Evolutionary conservation across 2,329 filamentous ascomycete species (phyloP), one percentile per base, ranked within the genome.

Genomic region (Calonectria crousiana): DNA sequence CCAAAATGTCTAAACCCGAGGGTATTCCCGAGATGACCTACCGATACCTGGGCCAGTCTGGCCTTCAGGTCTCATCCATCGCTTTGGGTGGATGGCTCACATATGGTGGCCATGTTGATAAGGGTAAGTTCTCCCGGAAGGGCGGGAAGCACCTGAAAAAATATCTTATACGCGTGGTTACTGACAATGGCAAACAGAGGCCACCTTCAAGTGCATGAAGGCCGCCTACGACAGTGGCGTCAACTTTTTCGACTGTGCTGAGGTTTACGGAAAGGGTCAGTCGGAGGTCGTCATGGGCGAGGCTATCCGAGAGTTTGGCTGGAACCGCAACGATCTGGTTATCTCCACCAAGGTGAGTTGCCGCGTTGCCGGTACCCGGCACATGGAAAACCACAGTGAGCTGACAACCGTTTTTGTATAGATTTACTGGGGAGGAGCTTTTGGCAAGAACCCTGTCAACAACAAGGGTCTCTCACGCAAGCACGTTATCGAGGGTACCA

Each of bases 31-130:
- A 84, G 69, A 95, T 94, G 93, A 88, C 93, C 80, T 95, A 95
- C 84, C 92, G 93, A 78, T 92, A 91, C 84, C 88, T 95, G 10
- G 93, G 94, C 80, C 90, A 90, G 49, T 93, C 92, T 20, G 93
- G 94, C 69, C 89, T 95, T 23, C 92, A 95, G 83, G 93, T 95
- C 41, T 95, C 93, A 34, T 89, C 92, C 58, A 93, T 95, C 75
- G 93, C 92, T 2, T 87, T 95, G 3, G 94, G 92, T 73, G 91
- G 92, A 77, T 93, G 92, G 92, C 87, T 95, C 67, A 95, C 94
- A 0, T 95, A 94, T 77, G 94, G 94, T 69, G 93, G 93, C 23
- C 92, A 94, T 78, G 92, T 95, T 36, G 91, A 92, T 70, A 90
- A 92, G 81, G 91, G 92, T 92, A 85, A 77, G 86, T 36, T 36